A percentile compares a stretch with the other conserved stretches of the same genome.
phyloP scores from a whole-genome alignment of 805 yeast genomes.

The Cyberlindnera sargentensis region DNA sequence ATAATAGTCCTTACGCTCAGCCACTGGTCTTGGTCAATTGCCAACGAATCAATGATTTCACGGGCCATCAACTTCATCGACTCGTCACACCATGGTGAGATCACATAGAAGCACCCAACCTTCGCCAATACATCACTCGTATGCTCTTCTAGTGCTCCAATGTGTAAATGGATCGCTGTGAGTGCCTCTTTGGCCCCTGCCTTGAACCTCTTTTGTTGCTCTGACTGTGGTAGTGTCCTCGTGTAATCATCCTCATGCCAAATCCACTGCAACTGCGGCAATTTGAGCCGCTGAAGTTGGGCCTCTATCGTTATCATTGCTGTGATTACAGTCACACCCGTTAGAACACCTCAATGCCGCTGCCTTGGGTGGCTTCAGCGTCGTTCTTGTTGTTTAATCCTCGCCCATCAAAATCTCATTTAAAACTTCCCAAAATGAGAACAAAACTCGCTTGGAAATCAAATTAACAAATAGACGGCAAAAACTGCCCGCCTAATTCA shows the following conservation, averaged over 20 bases:
- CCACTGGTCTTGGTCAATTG: neutral
- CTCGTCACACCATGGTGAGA: conserved; percentile 18
- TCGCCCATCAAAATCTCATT: too few species aligned
- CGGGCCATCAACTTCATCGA: neutral
- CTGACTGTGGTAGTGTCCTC: conserved; percentile 5
- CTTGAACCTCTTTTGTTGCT: conserved; percentile 9
- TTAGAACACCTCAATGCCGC: too few species aligned
- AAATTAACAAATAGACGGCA: too few species aligned
- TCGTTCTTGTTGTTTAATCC: too few species aligned
- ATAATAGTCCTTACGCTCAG: neutral
- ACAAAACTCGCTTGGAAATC: too few species aligned
- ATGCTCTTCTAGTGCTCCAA: neutral
- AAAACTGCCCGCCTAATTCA: too few species aligned
- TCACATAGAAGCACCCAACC: conserved; percentile 5
- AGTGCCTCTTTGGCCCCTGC: neutral
- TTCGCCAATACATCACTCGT: neutral
- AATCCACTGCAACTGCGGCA: conserved; percentile 11
- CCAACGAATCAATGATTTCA: neutral
- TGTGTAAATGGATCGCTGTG: neutral
- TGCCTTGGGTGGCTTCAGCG: too few species aligned
- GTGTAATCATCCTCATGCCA: conserved; percentile 18
- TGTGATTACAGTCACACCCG: too few species aligned
- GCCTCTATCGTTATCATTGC: too few species aligned
- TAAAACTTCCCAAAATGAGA: too few species aligned
- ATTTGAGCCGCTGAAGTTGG: neutral